phyloP scores from a whole-genome alignment of 2,329 filamentous ascomycete genomes.

The Cladophialophora exuberans region DNA sequence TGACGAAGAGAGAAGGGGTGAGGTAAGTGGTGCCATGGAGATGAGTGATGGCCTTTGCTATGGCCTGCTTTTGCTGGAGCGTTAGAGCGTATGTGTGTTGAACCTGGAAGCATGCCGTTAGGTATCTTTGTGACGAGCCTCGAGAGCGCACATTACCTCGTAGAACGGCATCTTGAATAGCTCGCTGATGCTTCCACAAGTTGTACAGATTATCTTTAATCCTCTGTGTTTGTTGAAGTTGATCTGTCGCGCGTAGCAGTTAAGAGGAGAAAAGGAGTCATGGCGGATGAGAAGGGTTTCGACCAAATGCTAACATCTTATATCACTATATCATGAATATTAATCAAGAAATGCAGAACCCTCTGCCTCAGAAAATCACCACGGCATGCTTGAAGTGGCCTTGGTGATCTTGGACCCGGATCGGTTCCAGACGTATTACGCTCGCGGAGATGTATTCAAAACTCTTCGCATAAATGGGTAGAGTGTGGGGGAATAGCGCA shows the following conservation, averaged over 20 bases:
- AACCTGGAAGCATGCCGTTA: too few species aligned
- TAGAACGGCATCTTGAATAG: constrained; percentile 25
- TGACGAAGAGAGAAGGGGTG: constrained; percentile 32
- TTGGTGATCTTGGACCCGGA: neutral
- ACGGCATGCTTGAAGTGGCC: too few species aligned
- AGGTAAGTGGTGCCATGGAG: constrained; percentile 31
- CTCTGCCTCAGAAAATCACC: neutral
- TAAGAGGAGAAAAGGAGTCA: neutral
- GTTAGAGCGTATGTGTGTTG: constrained; percentile 31
- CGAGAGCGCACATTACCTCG: too few species aligned
- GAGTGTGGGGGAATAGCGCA: neutral
- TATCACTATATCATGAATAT: constrained; percentile 3
- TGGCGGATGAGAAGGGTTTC: neutral
- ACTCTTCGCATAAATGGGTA: neutral
- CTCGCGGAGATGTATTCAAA: neutral
- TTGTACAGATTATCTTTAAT: too few species aligned
- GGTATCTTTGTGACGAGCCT: too few species aligned
- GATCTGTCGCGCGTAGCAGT: too few species aligned
- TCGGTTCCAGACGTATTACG: neutral
- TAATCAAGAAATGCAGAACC: neutral
- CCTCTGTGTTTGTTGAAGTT: too few species aligned
- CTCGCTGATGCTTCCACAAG: too few species aligned
- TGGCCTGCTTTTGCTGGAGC: constrained; percentile 22
- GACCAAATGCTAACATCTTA: neutral
- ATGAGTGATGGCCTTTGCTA: constrained; percentile 28